These are phyloP conservation scores for Brassica hybrid DNA, from an alignment of 441 rosid genomes.

Conservation along the genomic window DNA sequence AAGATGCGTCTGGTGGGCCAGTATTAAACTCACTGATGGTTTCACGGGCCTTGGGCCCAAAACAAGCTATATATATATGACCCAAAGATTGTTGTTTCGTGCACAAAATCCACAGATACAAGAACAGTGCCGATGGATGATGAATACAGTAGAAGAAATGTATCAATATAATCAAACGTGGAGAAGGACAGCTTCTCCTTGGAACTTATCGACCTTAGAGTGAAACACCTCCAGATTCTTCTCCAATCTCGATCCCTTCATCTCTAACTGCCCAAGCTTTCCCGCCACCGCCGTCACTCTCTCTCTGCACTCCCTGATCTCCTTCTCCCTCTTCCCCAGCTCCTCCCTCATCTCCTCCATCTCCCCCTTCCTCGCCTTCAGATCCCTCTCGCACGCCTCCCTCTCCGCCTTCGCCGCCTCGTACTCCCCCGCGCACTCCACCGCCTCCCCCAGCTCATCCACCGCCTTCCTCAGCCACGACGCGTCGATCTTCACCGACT, in stretches of 20 bases:
- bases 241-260: conserved; percentile 21
- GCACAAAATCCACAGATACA: too few relatives aligned
- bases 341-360: conserved; percentile 31
- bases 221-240: conserved; percentile 29
- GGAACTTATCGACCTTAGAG: conserved; percentile 26
- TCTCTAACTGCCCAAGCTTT: conserved; percentile 12
- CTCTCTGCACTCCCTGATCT: conserved; percentile 21
- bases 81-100: too few relatives aligned
- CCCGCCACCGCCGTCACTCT: conserved; percentile 35
- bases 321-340: conserved; percentile 22
- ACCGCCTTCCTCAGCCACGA: conserved; percentile 26
- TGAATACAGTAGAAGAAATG: neutral
- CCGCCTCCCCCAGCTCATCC: conserved; percentile 41
- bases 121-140: neutral
- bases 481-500: conserved; percentile 26
- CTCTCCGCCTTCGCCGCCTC: conserved; percentile 24
- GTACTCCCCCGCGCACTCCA: conserved; percentile 43
- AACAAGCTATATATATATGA: neutral
- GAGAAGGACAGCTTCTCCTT: conserved; percentile 27
- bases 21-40: neutral
- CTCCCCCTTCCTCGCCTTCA: conserved; percentile 5
- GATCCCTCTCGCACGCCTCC: conserved; percentile 24
- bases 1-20: neutral
- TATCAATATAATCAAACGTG: neutral
- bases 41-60: neutral